A percentile compares a stretch with the other conserved stretches of the same genome.
Conservation (phyloP, 2,329 filamentous ascomycete genomes). For the Colletotrichum shisoi region DNA sequence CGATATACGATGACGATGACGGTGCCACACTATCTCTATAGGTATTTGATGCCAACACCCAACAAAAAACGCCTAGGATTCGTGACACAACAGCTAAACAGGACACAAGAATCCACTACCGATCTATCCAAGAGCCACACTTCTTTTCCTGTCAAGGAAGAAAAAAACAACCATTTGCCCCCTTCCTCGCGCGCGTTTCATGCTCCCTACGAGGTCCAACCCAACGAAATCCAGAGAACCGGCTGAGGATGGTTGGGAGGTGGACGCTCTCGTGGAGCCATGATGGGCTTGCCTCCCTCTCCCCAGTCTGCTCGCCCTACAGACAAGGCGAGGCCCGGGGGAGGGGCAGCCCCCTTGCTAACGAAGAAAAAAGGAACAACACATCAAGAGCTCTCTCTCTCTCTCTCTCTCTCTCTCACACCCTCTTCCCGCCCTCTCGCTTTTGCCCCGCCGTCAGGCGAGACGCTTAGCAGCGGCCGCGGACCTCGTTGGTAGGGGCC, state of each 20-base stretch:
- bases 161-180: neutral
- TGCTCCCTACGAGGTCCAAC: constrained; percentile 5
- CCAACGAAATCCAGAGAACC: constrained; percentile 25
- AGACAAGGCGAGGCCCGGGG: constrained; percentile 1
- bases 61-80: constrained; percentile 30
- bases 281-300: constrained; percentile 6
- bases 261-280: constrained; percentile 2
- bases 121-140: constrained; percentile 16
- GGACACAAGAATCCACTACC: constrained; percentile 15
- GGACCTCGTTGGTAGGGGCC: constrained; percentile 29
- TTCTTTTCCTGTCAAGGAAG: neutral
- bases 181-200: neutral
- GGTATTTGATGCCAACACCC: constrained; percentile 29
- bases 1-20: neutral
- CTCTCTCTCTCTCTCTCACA: neutral
- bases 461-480: constrained; percentile 36
- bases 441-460: neutral
- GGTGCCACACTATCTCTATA: constrained; percentile 17
- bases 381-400: neutral
- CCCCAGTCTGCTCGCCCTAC: constrained; percentile 8
- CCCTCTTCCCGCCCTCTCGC: neutral
- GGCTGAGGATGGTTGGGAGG: constrained; percentile 20
- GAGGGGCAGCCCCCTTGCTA: neutral
- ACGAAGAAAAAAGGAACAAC: neutral
- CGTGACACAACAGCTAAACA: constrained; percentile 23